Base-by-base conservation (phyloP, 306 rosid genomes). In the Glycine soja region DNA sequence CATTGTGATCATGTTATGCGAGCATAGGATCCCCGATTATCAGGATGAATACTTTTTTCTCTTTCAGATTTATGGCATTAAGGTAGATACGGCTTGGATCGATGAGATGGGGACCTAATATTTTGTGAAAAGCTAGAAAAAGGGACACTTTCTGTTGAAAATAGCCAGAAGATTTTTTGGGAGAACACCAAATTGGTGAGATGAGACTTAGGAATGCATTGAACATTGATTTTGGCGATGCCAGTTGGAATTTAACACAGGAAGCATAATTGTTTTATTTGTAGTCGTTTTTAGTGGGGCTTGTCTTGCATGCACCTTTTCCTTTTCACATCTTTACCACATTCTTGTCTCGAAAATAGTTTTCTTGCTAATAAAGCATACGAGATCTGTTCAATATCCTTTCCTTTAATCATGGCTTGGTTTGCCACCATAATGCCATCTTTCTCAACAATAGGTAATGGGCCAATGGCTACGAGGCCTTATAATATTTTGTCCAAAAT, bases 341-440 rank as follows among this genome's bases (percentile, higher is more conserved):
- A 32, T 80, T 72, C 56, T 15, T 72, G 80, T 76, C 87, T 86
- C 47, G 64, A 42, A 56, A 75, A 57, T 57, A 64, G 74, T 71
- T 81, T 87, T 52, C 89, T 80, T 80, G 78, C 75, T 14, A 11
- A 18, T 40, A 18, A 86, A 88, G 93, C 87, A 83, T 82, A 83
- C 80, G 12, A 64, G 19, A 82, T 45, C 63, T 53, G 76, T 77
- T 79, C 50, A 70, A 75, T 83, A 50, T 78, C 76, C 76, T 82
- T 77, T 69, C 79, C 81, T 87, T 61, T 68, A 36, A 68, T 77
- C 80, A 81, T 81, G 54, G 64, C 75, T 47, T 63, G 61, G 45
- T 72, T 24, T 84, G 79, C 68, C 86, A 47, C 79, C 67, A 6
- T 69, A 70, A 65, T 80, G 76, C 46, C 50, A 7, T 69, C 58